Conservation (phyloP, 176 grass and related monocot species). For the Oryza brachyantha region DNA sequence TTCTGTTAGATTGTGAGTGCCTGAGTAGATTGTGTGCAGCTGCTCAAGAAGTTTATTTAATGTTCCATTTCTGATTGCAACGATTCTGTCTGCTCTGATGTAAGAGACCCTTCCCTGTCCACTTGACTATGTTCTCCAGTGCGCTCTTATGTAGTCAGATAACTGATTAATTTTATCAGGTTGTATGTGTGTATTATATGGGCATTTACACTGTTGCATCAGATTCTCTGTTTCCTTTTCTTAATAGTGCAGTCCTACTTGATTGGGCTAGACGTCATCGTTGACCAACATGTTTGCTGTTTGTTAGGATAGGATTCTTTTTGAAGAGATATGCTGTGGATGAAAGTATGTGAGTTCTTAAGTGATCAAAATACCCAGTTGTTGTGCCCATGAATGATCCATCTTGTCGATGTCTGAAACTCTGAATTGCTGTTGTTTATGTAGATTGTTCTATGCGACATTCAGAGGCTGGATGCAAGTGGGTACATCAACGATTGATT, state of each 20-base stretch:
- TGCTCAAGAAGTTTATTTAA: neutral
- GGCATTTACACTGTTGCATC: neutral
- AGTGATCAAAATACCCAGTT: neutral
- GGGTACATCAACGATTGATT: neutral
- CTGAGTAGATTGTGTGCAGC: conserved; percentile 16
- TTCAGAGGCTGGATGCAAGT: neutral
- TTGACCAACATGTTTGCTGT: neutral
- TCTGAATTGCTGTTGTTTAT: neutral
- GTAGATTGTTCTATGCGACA: neutral
- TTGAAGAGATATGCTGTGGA: neutral
- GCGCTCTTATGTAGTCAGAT: neutral
- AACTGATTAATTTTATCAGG: neutral
- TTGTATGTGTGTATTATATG: neutral
- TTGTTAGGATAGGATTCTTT: neutral
- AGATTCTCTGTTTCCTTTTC: neutral
- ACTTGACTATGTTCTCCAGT: neutral
- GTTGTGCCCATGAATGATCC: too few relatives aligned
- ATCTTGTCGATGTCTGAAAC: neutral
- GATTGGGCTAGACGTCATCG: neutral
- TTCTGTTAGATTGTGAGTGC: conserved; percentile 16
- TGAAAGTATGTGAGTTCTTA: neutral
- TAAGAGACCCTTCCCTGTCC: neutral
- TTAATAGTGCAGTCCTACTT: neutral
- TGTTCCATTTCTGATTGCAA: neutral
- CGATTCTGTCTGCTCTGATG: conserved; percentile 18